A percentile compares a stretch with the other conserved stretches of the same genome.
Conservation (phyloP, 164 flowering plant species). For the Kingdonia uniflora region DNA sequence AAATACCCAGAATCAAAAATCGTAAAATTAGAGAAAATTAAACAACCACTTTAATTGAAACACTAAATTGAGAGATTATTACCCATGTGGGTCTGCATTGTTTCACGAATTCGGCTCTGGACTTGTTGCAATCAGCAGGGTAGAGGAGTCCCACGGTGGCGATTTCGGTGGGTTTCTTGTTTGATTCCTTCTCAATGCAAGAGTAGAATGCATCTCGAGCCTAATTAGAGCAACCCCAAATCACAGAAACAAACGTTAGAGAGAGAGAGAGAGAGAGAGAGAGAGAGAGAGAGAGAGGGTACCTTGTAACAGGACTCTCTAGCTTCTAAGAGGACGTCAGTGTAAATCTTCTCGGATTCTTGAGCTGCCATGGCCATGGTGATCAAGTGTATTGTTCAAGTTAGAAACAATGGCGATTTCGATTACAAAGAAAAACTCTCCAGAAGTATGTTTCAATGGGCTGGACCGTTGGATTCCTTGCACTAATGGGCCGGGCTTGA, state of each 20-base stretch:
- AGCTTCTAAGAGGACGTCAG: conserved; percentile 58
- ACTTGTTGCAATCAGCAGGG: conserved; percentile 55
- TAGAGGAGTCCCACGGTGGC: conserved; percentile 68
- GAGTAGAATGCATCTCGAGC: conserved; percentile 80
- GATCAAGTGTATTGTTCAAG: too few relatives aligned
- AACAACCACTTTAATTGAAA: neutral
- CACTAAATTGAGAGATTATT: too few relatives aligned
- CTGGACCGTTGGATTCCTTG: too few relatives aligned
- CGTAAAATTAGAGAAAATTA: too few relatives aligned
- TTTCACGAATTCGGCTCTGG: conserved; percentile 43
- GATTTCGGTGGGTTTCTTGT: conserved; percentile 66
- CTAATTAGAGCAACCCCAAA: conserved; percentile 18
- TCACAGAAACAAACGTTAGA: neutral
- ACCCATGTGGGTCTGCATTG: conserved; percentile 85
- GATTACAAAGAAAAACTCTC: too few relatives aligned
- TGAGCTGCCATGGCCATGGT: conserved; percentile 7
- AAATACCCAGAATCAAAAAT: neutral
- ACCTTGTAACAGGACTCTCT: conserved; percentile 83
- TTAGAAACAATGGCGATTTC: too few relatives aligned
- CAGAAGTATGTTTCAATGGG: too few relatives aligned
- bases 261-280: too few relatives aligned
- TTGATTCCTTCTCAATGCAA: conserved; percentile 61
- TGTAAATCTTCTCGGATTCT: conserved; percentile 15
- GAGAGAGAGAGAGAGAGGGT: neutral
- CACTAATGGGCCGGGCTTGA: too few relatives aligned